Evolutionary conservation across 2,329 filamentous ascomycete genomes (phyloP).

Genomic region (Clarireedia hainanense): DNA sequence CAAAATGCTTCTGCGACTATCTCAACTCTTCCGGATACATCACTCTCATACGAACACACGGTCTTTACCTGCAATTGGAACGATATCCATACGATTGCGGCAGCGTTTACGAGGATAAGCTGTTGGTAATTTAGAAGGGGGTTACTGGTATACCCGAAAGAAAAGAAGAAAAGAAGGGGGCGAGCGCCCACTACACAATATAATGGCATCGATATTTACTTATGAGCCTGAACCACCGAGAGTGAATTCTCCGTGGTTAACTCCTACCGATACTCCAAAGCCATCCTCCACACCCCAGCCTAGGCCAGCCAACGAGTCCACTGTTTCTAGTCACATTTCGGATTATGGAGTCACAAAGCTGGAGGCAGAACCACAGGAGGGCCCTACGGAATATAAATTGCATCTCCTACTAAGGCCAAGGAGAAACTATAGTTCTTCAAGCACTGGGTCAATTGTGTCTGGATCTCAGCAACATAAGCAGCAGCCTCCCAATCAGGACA

Average conservation of each 20-base stretch:
- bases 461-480: constrained; percentile 25
- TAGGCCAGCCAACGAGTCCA: constrained; percentile 2
- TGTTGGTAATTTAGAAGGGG: neutral
- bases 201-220: constrained; percentile 92
- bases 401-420: constrained; percentile 78
- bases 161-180: neutral
- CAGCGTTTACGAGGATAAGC: constrained; percentile 1
- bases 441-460: constrained; percentile 47
- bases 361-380: constrained; percentile 85
- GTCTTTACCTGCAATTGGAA: constrained; percentile 32
- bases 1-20: constrained; percentile 44
- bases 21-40: constrained; percentile 32
- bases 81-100: constrained; percentile 14
- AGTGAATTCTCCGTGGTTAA: constrained; percentile 86
- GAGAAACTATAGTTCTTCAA: constrained; percentile 64
- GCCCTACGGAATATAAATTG: constrained; percentile 93
- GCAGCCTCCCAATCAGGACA: constrained; percentile 14
- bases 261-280: constrained; percentile 36
- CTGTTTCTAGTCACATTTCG: constrained; percentile 38
- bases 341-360: constrained; percentile 67
- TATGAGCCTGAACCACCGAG: constrained; percentile 82
- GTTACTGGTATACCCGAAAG: neutral
- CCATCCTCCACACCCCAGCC: constrained; percentile 22
- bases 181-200: neutral
- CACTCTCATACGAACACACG: constrained; percentile 42